Evolutionary conservation across 2,329 filamentous ascomycete species (phyloP).

Genomic region (Cladophialophora yegresii): DNA sequence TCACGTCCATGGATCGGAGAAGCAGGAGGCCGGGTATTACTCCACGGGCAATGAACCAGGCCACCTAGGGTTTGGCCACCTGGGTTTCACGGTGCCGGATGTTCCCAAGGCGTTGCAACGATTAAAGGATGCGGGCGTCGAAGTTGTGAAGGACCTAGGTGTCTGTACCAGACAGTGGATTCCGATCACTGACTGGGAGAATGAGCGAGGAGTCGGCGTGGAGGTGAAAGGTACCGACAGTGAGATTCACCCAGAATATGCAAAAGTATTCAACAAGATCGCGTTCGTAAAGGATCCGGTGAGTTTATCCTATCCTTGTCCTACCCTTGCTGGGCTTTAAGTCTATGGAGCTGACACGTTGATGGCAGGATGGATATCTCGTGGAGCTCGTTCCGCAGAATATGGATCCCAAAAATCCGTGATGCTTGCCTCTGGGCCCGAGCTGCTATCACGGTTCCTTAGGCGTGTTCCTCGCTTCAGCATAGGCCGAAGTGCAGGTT

Average conservation of each 20-base stretch:
- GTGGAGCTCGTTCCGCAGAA: conserved; percentile 42
- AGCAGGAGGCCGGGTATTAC: conserved; percentile 29
- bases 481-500: not conserved
- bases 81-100: conserved; percentile 46
- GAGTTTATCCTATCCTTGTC: conserved; percentile 29
- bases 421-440: not conserved
- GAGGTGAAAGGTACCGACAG: conserved; percentile 34
- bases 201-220: conserved; percentile 39
- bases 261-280: conserved; percentile 42
- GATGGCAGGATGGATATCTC: conserved; percentile 41
- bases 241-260: conserved; percentile 43
- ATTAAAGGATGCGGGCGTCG: conserved; percentile 39
- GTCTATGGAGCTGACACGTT: conserved; percentile 6
- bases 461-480: not conserved
- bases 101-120: conserved; percentile 40
- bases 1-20: conserved; percentile 44
- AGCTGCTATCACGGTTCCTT: not conserved
- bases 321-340: not conserved
- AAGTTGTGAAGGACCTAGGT: conserved; percentile 42
- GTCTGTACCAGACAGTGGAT: conserved; percentile 38
- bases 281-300: conserved; percentile 47
- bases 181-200: conserved; percentile 43
- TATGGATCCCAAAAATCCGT: conserved; percentile 16
- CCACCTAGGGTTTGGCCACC: conserved; percentile 43
- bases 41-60: conserved; percentile 42